Conservation (phyloP, 805 yeast genomes). For the Candida golubevii region DNA sequence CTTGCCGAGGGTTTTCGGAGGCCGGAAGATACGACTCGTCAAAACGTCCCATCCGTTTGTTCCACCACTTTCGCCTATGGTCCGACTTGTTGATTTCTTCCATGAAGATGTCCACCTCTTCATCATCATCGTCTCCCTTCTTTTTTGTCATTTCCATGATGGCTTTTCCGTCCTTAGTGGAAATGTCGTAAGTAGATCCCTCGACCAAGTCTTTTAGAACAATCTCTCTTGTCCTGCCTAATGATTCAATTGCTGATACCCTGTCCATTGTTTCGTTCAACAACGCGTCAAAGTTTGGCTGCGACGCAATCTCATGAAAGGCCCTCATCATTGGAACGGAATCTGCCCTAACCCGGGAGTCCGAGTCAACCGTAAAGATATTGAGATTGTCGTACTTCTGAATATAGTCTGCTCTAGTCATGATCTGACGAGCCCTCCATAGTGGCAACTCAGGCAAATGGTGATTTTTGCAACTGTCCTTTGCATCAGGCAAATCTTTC, state of each 20-base stretch:
- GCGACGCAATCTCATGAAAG: constrained; percentile 68
- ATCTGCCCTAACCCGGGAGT: constrained; percentile 71
- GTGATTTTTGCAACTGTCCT: constrained; percentile 36
- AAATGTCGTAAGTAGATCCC: constrained; percentile 44
- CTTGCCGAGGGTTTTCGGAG: too few relatives aligned
- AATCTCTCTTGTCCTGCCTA: constrained; percentile 73
- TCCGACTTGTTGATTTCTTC: constrained; percentile 19
- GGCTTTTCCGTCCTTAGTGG: constrained; percentile 11
- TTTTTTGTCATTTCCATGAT: constrained; percentile 12
- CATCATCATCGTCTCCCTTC: constrained; percentile 21
- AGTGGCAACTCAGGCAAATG: constrained; percentile 68
- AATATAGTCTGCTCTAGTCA: constrained; percentile 81
- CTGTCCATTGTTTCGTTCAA: constrained; percentile 62
- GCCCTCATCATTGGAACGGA: constrained; percentile 89
- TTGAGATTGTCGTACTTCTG: constrained; percentile 71
- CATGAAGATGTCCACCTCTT: constrained; percentile 22
- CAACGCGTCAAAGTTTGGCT: constrained; percentile 66
- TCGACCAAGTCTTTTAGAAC: constrained; percentile 62
- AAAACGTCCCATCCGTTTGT: constrained; percentile 38
- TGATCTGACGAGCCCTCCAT: constrained; percentile 80
- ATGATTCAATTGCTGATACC: constrained; percentile 69
- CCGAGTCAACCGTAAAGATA: constrained; percentile 73
- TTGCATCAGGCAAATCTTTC: constrained; percentile 9
- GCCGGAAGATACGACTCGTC: constrained; percentile 22
- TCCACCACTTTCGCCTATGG: constrained; percentile 41